Base-by-base conservation (phyloP, 140 eudicot species). In the Bidens hawaiensis region DNA sequence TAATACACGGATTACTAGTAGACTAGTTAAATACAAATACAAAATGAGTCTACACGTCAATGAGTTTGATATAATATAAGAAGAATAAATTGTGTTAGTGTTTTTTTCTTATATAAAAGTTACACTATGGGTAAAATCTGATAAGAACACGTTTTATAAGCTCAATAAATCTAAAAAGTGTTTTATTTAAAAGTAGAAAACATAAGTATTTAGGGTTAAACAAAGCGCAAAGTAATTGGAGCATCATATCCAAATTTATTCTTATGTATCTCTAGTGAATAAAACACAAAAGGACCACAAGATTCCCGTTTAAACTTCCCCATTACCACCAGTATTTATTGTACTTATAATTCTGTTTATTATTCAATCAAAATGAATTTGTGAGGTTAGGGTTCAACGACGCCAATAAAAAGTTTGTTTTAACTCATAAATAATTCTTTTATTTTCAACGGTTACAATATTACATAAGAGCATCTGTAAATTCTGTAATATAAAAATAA, bases 371-470 rank as follows among this genome's bases (percentile, higher is more conserved):
- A 65, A 64, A 65, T 40, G 52, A 65, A 64, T 17, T 66, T 66
- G 74, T 74, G 62, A 74, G 78, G 74, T 49, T 72, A 67, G 78
- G 74, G 74, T 74, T 74, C 64, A 66, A 66, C 53, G 52, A 48
- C 40, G 11, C 25, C 16, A 46, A 62, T 33, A 47, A 47, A 46
- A 47, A 56, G 34, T 36, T 46, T 64, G 31, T 46, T 58, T 41
- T 17, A 67, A 34, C 26, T 24, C 73, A 38, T 24, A 50, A 38
- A 28, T 55, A 14, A 25, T 24, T 22, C 30, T 56, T 18, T 7
- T 27, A 23, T 14, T 54, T 54, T 54, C 60, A 53, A 54, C 41
- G 23, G n/a, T 30, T 16, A 30, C 24, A 30, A 56, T 56, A 56
- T 56, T 27, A 24, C 25, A 16, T 30, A 5, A 30, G 61, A 14